Evolutionary conservation across 2,329 filamentous ascomycete species (phyloP).

Genomic region (Chaetomium globosum): DNA sequence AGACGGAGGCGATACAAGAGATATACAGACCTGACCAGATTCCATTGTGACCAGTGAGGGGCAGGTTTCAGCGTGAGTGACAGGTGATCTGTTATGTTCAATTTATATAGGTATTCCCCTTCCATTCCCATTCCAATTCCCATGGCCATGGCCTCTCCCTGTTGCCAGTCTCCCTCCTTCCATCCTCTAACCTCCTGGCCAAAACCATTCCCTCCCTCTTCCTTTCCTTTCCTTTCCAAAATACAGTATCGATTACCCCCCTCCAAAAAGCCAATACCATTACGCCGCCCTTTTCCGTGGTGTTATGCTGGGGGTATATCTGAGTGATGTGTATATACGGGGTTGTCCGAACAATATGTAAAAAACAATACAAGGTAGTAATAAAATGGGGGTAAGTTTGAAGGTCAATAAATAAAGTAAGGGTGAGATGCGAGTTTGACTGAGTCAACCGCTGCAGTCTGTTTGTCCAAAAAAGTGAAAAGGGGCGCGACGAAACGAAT

Average conservation of each 20-base stretch:
- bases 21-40: background rate
- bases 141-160: background rate
- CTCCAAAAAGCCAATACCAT: slow-evolving; percentile 13
- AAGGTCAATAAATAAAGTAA: slow-evolving; percentile 9
- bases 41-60: background rate
- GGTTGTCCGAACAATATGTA: background rate
- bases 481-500: background rate
- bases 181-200: background rate
- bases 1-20: background rate
- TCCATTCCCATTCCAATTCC: background rate
- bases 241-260: slow-evolving; percentile 12
- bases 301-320: slow-evolving; percentile 24
- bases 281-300: slow-evolving; percentile 23
- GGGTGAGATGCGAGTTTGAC: slow-evolving; percentile 2
- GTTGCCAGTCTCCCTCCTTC: background rate
- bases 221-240: slow-evolving; percentile 2
- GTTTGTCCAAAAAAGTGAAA: background rate
- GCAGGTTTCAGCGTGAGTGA: background rate
- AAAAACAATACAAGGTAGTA: slow-evolving; percentile 11
- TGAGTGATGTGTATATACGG: slow-evolving; percentile 25
- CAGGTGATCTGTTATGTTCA: background rate
- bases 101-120: background rate
- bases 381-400: background rate
- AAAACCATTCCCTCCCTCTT: background rate
- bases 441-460: background rate